These are phyloP conservation scores for Porodaedalea pini DNA, from an alignment of 1,284 basidiomycete species.

Conservation along the genomic window DNA sequence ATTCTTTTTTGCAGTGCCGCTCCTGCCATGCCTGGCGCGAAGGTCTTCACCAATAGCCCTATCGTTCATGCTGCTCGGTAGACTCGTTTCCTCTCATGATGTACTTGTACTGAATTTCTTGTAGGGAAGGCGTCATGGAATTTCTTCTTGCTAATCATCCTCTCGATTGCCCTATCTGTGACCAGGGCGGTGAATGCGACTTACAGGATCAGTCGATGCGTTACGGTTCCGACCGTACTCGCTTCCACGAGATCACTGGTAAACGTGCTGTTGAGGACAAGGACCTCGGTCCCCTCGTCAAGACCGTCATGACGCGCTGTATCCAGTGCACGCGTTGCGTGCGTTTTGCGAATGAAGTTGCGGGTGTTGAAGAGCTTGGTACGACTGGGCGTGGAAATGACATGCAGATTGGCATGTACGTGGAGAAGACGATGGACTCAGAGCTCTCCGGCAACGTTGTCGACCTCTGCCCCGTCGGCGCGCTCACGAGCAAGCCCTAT, in stretches of 20 bases:
- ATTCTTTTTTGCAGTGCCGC: conserved; percentile 63
- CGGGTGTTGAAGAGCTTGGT: conserved; percentile 96
- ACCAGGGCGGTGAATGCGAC: conserved; percentile 98
- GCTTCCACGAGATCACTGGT: conserved; percentile 97
- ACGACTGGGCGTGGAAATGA: conserved; percentile 98
- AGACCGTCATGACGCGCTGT: conserved; percentile 99
- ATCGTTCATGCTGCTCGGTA: conserved; percentile 92
- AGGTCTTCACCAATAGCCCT: conserved; percentile 95
- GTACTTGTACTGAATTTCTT: conserved; percentile 21
- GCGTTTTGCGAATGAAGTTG: conserved; percentile 98
- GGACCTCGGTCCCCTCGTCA: conserved; percentile 96
- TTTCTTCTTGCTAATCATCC: conserved; percentile 97
- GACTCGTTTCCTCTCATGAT: conserved; percentile 23
- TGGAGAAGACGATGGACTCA: conserved; percentile 96
- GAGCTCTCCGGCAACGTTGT: conserved; percentile 98
- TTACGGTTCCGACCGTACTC: conserved; percentile 94
- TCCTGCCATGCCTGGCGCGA: conserved; percentile 96
- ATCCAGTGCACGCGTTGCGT: conserved; percentile 99
- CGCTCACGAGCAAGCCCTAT: conserved; percentile 97
- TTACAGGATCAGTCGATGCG: conserved; percentile 99
- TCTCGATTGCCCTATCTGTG: conserved; percentile 97
- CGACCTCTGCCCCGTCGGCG: conserved; percentile 97
- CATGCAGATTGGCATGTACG: conserved; percentile 98
- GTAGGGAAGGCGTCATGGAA: conserved; percentile 96
- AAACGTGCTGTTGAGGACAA: conserved; percentile 99